Evolutionary conservation across 225 moss, liverwort and hornwort genomes (phyloP), one percentile per base, ranked within the genome.

Genomic region (Marchantia paleacea): DNA sequence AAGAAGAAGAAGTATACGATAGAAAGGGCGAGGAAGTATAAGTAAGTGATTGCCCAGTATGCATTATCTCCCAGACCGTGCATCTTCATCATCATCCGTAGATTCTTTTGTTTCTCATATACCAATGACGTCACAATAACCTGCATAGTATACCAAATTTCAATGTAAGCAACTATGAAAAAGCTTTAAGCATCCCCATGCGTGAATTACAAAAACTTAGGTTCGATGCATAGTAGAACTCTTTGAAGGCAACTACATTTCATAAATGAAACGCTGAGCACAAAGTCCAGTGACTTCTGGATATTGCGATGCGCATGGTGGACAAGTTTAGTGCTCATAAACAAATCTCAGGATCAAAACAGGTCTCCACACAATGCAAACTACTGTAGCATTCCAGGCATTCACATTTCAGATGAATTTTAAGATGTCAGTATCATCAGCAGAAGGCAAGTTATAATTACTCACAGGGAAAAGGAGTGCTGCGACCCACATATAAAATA

Each of bases 11-110:
- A 85, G 49, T 94, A 97, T 10, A 90, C 54, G 63, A 89, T 61
- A 20, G 92, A 94, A 75, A 94, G 82, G 8, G 22, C 63, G 25
- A 97, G 81, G 75, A 90, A 94, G 77, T 97, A 97, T 0, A 80
- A 26, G 73, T 94, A 97, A 10, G 90, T 90, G 15, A 97, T 93
- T 58, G 86, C 79, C 96, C 94, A 97, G 79, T 97, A 97, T 26
- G 96, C 90, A 30, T 86, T 82, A 75, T 97, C 94, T 19, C 94
- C 92, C 30, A 97, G 85, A 24, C 96, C 96, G 73, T 97, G 96
- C 94, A 97, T 97, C 84, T 97, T 97, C 96, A 97, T 97, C 96
- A 97, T 94, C 81, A 94, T 94, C 55, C 96, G 92, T 19, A 97
- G 90, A 77, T 89, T 91, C 62, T 85, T 78, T 81, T 97, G 89